Evolutionary conservation across 2,329 filamentous ascomycete genomes (phyloP).

Genomic region (Pochonia chlamydosporia): DNA sequence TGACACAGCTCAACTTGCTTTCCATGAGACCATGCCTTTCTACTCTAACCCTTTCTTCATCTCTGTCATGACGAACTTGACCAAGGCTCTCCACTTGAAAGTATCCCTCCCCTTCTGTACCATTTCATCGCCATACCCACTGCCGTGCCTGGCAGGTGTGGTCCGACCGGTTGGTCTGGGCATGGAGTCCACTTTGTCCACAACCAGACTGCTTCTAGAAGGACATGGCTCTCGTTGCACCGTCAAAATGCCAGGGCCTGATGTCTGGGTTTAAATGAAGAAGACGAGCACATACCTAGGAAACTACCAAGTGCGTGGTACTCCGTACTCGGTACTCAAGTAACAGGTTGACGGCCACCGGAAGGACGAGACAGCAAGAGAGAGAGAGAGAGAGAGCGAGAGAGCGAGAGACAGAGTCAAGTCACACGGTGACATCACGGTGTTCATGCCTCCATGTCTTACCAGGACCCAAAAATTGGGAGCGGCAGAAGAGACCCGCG

Average conservation of each 20-base stretch:
- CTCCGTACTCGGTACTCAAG: no score
- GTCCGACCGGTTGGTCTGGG: background rate
- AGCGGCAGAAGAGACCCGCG: background rate
- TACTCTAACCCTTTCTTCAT: background rate
- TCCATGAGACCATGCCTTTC: no score
- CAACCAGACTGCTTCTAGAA: background rate
- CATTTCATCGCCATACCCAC: background rate
- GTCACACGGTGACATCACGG: constrained; percentile 2
- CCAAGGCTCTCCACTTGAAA: background rate
- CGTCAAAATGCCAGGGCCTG: no score
- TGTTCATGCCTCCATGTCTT: constrained; percentile 1
- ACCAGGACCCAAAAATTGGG: background rate
- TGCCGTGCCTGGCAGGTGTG: background rate
- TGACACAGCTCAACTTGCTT: no score
- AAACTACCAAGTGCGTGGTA: no score
- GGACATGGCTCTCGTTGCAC: no score
- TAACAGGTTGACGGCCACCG: background rate
- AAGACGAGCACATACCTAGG: no score
- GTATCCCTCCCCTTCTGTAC: background rate
- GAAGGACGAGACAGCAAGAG: background rate
- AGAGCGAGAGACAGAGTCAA: background rate
- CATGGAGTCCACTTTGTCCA: background rate
- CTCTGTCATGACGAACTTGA: background rate
- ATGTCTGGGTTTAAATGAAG: no score
- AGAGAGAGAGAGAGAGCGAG: background rate